phyloP scores from a whole-genome alignment of 345 rosid genomes.

The Ceriops zippeliana region DNA sequence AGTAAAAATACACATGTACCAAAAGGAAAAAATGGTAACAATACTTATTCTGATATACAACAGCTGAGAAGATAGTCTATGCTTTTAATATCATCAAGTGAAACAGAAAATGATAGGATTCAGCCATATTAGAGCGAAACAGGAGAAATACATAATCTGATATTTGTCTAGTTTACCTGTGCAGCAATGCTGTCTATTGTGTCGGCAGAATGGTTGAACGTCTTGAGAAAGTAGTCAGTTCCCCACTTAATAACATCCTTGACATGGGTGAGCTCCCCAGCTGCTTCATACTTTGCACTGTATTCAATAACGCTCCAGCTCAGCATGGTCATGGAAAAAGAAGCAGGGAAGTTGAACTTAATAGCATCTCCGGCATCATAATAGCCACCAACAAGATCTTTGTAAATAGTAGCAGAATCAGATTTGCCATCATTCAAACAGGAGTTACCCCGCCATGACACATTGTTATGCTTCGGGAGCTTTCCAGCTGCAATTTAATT shows the following conservation, averaged over 20 bases:
- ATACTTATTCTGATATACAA: no score
- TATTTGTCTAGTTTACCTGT: constrained; percentile 42
- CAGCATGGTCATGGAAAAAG: constrained; percentile 95
- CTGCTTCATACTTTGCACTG: constrained; percentile 84
- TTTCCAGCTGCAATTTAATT: constrained; percentile 62
- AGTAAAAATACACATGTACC: no score
- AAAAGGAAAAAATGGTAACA: no score
- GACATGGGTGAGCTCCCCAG: constrained; percentile 84
- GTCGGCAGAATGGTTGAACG: constrained; percentile 77
- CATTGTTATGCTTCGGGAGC: constrained; percentile 84
- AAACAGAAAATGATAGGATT: no score
- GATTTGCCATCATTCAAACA: constrained; percentile 77
- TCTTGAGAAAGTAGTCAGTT: constrained; percentile 85
- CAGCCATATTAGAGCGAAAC: no score
- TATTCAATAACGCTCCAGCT: constrained; percentile 99
- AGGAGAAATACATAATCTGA: neutral
- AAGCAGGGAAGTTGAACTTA: constrained; percentile 80
- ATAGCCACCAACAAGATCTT: constrained; percentile 80
- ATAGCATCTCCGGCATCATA: constrained; percentile 98
- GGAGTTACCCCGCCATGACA: constrained; percentile 92
- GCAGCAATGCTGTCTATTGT: constrained; percentile 52
- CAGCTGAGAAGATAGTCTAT: no score
- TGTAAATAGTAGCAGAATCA: constrained; percentile 36
- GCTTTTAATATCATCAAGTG: no score
- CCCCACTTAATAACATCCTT: constrained; percentile 97